These are phyloP conservation scores for Sarcodon sp. DNA, from an alignment of 768 basidiomycete species.

Conservation along the genomic window DNA sequence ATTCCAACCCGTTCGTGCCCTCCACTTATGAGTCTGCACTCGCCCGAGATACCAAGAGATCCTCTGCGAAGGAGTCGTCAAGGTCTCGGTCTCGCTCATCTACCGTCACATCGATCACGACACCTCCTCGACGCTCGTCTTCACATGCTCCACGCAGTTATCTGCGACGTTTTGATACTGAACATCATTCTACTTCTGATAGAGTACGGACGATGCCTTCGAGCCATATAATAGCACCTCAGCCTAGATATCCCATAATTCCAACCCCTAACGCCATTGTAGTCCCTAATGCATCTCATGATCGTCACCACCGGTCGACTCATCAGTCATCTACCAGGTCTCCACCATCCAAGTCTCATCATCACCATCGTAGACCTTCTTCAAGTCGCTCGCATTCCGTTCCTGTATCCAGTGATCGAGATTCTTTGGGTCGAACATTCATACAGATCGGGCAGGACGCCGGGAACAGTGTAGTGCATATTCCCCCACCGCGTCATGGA, in stretches of 20 bases:
- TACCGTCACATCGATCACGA: conserved; percentile 5
- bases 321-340: neutral
- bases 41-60: neutral
- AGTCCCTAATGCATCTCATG: neutral
- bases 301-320: neutral
- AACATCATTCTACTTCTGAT: neutral
- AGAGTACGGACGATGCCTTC: neutral
- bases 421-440: neutral
- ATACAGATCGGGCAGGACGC: neutral
- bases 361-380: neutral
- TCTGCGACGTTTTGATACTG: neutral
- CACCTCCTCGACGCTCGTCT: conserved; percentile 2
- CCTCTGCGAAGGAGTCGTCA: neutral
- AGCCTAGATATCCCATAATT: neutral
- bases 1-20: conserved; percentile 11
- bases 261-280: neutral
- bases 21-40: conserved; percentile 6
- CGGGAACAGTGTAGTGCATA: conserved; percentile 5
- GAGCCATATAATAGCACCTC: neutral
- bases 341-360: neutral
- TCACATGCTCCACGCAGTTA: conserved; percentile 2
- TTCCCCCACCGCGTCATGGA: conserved; percentile 13
- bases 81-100: conserved; percentile 1
- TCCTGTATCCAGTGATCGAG: neutral
- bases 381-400: neutral